phyloP scores from a whole-genome alignment of 176 grass and related monocot species.

The Aechmea fasciata region DNA sequence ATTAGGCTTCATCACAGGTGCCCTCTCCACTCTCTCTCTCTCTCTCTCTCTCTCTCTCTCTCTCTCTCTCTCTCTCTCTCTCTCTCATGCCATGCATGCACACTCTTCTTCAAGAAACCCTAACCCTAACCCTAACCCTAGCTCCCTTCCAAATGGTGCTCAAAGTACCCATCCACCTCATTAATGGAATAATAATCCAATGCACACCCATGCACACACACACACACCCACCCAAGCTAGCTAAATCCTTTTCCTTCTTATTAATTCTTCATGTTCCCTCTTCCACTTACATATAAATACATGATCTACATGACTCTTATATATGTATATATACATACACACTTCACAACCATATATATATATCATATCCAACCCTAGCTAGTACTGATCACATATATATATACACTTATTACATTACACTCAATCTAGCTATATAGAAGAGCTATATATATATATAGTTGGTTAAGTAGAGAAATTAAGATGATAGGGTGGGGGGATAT shows the following conservation, averaged over 20 bases:
- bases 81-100: not conserved
- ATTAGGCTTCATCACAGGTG: not conserved
- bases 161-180: not conserved
- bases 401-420: constrained; percentile 3
- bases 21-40: not conserved
- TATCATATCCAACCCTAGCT: no score
- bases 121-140: not conserved
- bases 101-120: not conserved
- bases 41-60: not conserved
- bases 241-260: not conserved
- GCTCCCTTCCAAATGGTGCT: not conserved
- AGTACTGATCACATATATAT: no score
- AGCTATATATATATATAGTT: not conserved
- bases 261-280: not conserved
- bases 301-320: not conserved
- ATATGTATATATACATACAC: not conserved
- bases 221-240: no score
- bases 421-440: not conserved
- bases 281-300: constrained; percentile 7
- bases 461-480: not conserved
- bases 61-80: not conserved
- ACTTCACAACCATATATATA: not conserved
- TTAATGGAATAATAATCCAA: constrained; percentile 6
- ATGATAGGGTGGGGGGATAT: constrained; percentile 81
- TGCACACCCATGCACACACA: not conserved